These are phyloP conservation scores for Solanum hybrid DNA, from an alignment of 305 asterid genomes.

Conservation along the genomic window DNA sequence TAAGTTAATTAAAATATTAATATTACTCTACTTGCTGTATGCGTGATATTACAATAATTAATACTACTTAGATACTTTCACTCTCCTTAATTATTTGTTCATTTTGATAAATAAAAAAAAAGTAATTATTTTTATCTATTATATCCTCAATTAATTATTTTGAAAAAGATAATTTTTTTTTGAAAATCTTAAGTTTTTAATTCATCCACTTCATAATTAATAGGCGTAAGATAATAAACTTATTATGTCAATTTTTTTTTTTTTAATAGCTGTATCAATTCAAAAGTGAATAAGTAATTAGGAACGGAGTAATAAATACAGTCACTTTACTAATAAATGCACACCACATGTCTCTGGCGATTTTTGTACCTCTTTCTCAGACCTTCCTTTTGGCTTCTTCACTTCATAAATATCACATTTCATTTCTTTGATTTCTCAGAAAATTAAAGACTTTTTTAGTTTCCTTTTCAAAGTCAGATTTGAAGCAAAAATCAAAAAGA, in stretches of 20 bases:
- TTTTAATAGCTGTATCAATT: fast-evolving
- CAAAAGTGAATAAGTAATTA: too few relatives aligned
- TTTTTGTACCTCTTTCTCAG: neutral
- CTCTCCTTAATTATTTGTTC: fast-evolving
- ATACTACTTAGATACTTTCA: neutral
- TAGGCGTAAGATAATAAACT: fast-evolving
- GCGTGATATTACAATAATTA: neutral
- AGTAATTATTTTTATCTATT: too few relatives aligned
- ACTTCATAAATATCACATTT: neutral
- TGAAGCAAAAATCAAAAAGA: neutral
- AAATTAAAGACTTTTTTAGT: neutral
- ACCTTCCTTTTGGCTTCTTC: neutral
- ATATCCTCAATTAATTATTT: too few relatives aligned
- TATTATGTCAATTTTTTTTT: too few relatives aligned
- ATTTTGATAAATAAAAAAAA: too few relatives aligned
- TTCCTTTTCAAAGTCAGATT: neutral
- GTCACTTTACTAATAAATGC: neutral
- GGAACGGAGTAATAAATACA: neutral
- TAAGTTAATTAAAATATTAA: neutral
- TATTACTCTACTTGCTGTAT: neutral
- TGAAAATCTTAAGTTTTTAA: too few relatives aligned
- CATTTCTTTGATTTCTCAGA: neutral
- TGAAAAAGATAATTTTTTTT: too few relatives aligned
- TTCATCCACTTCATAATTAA: too few relatives aligned
- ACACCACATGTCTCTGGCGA: neutral